Percentiles rank a stretch among this genome's conserved stretches.
phyloP scores from a whole-genome alignment of 345 rosid species.

The Acer negundo region DNA sequence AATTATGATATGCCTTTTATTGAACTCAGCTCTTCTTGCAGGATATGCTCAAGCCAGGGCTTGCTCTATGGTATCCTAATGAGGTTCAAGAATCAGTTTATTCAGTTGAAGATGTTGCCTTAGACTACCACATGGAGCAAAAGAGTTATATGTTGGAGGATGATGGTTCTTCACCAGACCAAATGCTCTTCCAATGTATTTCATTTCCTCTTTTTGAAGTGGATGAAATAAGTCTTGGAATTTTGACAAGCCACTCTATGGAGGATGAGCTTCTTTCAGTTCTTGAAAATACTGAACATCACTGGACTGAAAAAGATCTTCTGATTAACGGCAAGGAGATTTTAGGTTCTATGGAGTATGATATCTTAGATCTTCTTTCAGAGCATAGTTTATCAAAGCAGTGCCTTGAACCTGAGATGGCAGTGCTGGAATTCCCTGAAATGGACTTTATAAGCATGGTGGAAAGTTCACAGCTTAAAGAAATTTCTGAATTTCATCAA shows the following conservation, averaged over 20 bases:
- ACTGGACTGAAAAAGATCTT: constrained; percentile 31
- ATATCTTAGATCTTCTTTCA: constrained; percentile 46
- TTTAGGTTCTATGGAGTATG: constrained; percentile 41
- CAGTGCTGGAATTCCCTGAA: constrained; percentile 34
- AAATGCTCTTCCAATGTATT: constrained; percentile 29
- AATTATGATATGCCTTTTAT: constrained; percentile 6
- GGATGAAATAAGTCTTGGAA: constrained; percentile 55
- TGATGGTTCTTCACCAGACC: constrained; percentile 42
- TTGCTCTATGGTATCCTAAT: constrained; percentile 27
- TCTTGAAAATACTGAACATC: constrained; percentile 41
- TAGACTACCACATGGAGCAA: constrained; percentile 44
- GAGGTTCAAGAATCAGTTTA: constrained; percentile 52
- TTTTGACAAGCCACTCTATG: constrained; percentile 33
- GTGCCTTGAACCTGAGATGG: constrained; percentile 42
- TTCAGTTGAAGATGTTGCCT: constrained; percentile 49
- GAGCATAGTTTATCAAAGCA: constrained; percentile 44
- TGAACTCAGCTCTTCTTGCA: constrained; percentile 32
- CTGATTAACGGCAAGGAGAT: constrained; percentile 42
- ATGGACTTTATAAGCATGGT: constrained; percentile 48
- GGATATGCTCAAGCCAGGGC: constrained; percentile 40
- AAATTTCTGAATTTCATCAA: constrained; percentile 30
- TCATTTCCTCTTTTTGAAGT: constrained; percentile 71
- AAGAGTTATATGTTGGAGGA: constrained; percentile 37
- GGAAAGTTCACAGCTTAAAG: constrained; percentile 33
- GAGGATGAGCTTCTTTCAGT: constrained; percentile 53